phyloP scores from a whole-genome alignment of 129 eudicot genomes.

The Pulicaria dysenterica region DNA sequence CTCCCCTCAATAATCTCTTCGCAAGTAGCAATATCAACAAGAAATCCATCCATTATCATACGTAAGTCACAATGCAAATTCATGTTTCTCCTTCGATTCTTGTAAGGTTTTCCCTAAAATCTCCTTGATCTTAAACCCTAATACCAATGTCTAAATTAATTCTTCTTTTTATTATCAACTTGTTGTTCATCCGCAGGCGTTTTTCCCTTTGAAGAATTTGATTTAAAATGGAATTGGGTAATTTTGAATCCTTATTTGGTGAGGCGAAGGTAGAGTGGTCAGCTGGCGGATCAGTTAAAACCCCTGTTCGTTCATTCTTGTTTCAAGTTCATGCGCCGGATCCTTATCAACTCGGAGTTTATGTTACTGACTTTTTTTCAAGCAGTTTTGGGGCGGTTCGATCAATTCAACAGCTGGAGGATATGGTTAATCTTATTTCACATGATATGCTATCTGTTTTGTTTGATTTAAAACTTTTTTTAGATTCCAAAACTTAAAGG shows the following conservation, averaged over 20 bases:
- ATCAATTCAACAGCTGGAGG: conserved; percentile 58
- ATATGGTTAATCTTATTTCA: conserved; percentile 51
- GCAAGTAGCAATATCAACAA: no score
- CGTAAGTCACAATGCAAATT: no score
- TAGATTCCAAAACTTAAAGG: no score
- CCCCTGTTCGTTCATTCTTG: conserved; percentile 39
- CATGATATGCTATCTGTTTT: not conserved
- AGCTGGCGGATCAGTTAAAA: conserved; percentile 3
- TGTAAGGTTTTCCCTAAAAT: no score
- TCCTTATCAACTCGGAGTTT: conserved; percentile 36
- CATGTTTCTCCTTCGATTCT: no score
- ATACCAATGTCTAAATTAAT: no score
- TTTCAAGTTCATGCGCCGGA: conserved; percentile 46
- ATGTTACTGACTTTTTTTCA: conserved; percentile 57
- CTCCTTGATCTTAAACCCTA: not conserved
- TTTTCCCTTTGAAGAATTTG: not conserved
- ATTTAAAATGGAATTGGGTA: conserved; percentile 42
- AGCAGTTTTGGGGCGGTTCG: conserved; percentile 50
- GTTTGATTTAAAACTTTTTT: not conserved
- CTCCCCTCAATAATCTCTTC: no score
- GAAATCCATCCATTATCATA: no score
- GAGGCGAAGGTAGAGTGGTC: conserved; percentile 50
- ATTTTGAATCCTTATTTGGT: conserved; percentile 58
- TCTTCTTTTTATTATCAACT: no score
- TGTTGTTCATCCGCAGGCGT: no score